Evolutionary conservation across 2,329 filamentous ascomycete species (phyloP), one percentile per base, ranked within the genome.

Genomic region (Capronia americana): DNA sequence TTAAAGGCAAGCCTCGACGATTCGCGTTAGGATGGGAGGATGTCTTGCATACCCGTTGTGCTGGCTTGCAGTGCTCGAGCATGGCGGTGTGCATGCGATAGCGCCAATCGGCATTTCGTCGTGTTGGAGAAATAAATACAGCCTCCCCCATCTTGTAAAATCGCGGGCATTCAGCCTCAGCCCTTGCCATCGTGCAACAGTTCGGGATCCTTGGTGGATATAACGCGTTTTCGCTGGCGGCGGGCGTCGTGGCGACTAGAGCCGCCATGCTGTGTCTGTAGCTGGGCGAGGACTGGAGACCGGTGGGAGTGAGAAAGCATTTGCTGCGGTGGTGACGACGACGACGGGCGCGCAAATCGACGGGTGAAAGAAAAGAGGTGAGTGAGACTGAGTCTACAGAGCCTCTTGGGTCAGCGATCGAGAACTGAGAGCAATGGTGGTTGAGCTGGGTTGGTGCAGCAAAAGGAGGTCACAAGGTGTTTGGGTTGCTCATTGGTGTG

Each of bases 231-330:
- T 73, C 76, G 77, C 69, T 77, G 74, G 66, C 77, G 78, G 69
- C 78, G 73, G 72, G 78, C 73, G 72, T 76, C 74, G 76, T 77
- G 77, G 79, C 78, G 75, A 76, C 76, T 70, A 78, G 75, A 73
- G 78, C 76, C 75, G 82, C 81, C 82, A 84, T 84, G 75, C 71
- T 78, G 75, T 62, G 32, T 75, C 71, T 78, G 75, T 64, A 50
- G 59, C 55, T 65, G 66, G 61, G 62, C 61, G 56, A 44, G 48
- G 54, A n/a, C 54, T 23, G 67, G 34, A 28, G 41, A 50, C 54
- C 48, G 55, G 44, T 56, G 32, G 51, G 38, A 55, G 59, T 59
- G 46, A 60, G 57, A 59, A 58, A 66, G 66, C 69, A 70, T 70
- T 70, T 65, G 69, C 57, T 65, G 66, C 64, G 66, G 59, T 55